Evolutionary conservation across 2,329 filamentous ascomycete species (phyloP), one percentile per base, ranked within the genome.

Genomic region (Zalaria obscura): DNA sequence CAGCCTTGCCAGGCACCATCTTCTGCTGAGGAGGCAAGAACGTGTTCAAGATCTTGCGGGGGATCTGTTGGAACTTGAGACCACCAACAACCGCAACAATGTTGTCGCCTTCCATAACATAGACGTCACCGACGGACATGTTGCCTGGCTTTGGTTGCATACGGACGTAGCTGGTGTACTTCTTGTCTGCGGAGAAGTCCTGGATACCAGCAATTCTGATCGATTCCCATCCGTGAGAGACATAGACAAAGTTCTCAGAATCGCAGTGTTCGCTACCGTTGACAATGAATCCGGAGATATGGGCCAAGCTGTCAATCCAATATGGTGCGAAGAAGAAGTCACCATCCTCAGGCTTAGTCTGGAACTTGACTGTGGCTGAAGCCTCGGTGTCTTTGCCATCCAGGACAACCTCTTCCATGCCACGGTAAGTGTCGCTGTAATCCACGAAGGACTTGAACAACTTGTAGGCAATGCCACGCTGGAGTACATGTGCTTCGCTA

Each of bases 391-490:
- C 59, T 42, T 69, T 66, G 44, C 69, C 69, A 52, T 75, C 70
- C 7, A 76, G 62, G 39, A 75, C 71, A 38, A 76, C 72, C 50
- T 75, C 72, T 36, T 71, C 64, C 61, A 76, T 76, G 39, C 69
- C 71, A 41, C 70, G 67, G 57, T 72, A 76, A 51, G 68, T 72
- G 43, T 67, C 63, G 43, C 69, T 66, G 49, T 76, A 76, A 39
- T 68, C 69, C 32, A 76, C 73, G 28, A 76, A 61, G 40, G 70
- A 66, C 52, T 70, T 70, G 63, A 76, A 76, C 40, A 80, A 70
- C 63, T 87, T 88, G 70, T 91, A 91, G 9, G 80, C 79, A 64
- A 87, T 75, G 29, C 80, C 80, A 26, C 80, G 76, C 39, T 80
- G 74, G 47, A 87, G 73, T 62, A 83, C 81, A 56, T 82, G 80